Evolutionary conservation across 164 flowering plant species (phyloP).

Genomic region (Aristolochia californica): DNA sequence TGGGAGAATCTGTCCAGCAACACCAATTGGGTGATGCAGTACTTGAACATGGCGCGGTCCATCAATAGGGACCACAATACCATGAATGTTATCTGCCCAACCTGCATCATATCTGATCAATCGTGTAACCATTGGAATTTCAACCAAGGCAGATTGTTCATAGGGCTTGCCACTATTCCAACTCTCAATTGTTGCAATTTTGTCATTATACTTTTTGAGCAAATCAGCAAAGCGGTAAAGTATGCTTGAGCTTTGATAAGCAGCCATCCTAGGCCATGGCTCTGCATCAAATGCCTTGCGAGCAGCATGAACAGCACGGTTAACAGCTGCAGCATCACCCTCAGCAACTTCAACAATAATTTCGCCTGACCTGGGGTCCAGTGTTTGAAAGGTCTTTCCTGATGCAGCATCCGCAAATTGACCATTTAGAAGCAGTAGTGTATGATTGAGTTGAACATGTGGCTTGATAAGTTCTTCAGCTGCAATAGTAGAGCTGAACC

Average conservation of each 20-base stretch:
- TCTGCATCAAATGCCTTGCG: slow-evolving; percentile 85
- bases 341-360: slow-evolving; percentile 72
- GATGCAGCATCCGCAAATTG: slow-evolving; percentile 61
- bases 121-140: slow-evolving; percentile 29
- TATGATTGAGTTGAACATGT: slow-evolving; percentile 28
- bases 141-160: slow-evolving; percentile 25
- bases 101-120: slow-evolving; percentile 49
- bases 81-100: slow-evolving; percentile 90
- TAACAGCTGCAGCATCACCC: slow-evolving; percentile 63
- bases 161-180: slow-evolving; percentile 49
- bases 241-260: slow-evolving; percentile 50
- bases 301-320: slow-evolving; percentile 73
- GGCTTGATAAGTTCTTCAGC: slow-evolving; percentile 43
- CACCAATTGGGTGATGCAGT: slow-evolving; percentile 83
- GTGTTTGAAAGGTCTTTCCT: slow-evolving; percentile 68
- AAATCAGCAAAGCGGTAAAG: slow-evolving; percentile 35
- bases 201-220: slow-evolving; percentile 34
- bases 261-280: slow-evolving; percentile 79
- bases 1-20: slow-evolving; percentile 79
- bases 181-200: slow-evolving; percentile 39
- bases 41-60: slow-evolving; percentile 55
- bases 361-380: slow-evolving; percentile 69
- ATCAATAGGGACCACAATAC: slow-evolving; percentile 75
- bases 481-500: slow-evolving; percentile 35
- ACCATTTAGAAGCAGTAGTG: slow-evolving; percentile 55